Evolutionary conservation across 208 protist species (phyloP).

Genomic region (Crithidia bombi): DNA sequence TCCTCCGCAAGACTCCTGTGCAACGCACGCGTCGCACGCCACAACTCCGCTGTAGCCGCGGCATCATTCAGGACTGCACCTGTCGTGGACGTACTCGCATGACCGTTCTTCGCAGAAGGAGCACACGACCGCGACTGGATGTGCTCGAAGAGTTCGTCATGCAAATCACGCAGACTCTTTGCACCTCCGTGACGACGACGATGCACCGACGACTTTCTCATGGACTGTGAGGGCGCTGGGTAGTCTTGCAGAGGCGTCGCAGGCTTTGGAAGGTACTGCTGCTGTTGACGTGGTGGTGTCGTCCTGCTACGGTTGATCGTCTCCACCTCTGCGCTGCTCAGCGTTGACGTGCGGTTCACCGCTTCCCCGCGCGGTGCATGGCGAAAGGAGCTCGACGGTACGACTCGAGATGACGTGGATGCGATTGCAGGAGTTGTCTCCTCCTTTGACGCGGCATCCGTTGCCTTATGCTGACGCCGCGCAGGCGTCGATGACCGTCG

Average conservation of each 20-base stretch:
- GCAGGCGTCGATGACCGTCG: too few species aligned
- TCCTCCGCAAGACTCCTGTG: background rate
- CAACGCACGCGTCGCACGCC: background rate
- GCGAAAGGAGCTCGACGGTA: too few species aligned
- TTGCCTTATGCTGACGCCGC: too few species aligned
- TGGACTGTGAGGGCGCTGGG: background rate
- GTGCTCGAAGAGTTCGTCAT: background rate
- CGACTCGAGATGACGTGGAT: too few species aligned
- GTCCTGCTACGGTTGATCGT: too few species aligned
- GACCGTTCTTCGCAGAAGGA: background rate
- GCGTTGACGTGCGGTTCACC: too few species aligned
- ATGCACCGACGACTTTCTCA: background rate
- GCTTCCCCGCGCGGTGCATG: too few species aligned
- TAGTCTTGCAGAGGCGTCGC: background rate
- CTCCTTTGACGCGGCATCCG: too few species aligned
- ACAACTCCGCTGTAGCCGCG: background rate
- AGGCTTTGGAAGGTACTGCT: background rate
- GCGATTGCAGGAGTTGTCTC: too few species aligned
- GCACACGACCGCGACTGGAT: background rate
- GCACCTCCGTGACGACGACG: background rate
- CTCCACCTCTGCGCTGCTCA: too few species aligned
- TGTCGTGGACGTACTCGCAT: background rate
- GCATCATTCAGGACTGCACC: background rate
- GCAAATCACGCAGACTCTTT: conserved; percentile 24
- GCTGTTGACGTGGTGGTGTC: background rate